Evolutionary conservation across 2,329 filamentous ascomycete genomes (phyloP), one percentile per base, ranked within the genome.

Genomic region (Dactylella cylindrospora): DNA sequence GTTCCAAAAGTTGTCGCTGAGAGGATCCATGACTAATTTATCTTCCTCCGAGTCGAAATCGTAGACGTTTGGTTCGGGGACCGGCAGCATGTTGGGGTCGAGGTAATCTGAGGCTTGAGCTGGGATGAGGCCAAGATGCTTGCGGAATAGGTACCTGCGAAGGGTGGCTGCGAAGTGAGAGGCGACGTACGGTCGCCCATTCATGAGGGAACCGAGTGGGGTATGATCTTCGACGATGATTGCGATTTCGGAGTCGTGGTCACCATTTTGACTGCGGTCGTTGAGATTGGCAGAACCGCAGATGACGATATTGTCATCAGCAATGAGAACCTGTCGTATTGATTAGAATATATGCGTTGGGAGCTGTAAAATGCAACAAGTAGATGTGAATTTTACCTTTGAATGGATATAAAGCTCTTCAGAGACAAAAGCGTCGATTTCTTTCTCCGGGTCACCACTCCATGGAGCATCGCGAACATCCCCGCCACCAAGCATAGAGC

Each of bases 171-270:
- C 90, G 70, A 91, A 90, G 53, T 80, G 79, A 6, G 84, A 84
- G 5, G 88, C 91, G 25, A 77, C 79, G 75, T 80, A 95, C 0
- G 82, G 82, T 17, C 78, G 76, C 2, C 88, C 87, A 65, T 84
- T 79, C 87, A 95, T 94, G 61, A 73, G 74, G 13, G 83, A 84
- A 10, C 86, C 80, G 12, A 95, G 76, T 1, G 83, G 76, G 1
- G 84, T 81, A 1, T 82, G 80, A 70, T 94, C 89, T 71, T 93
- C 85, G 69, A 95, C 87, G 54, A 94, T 79, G 66, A 94, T 86
- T n/a, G 89, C 88, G 51, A 95, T 88, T 71, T 95, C 90, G 0
- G 84, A 88, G 74, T 95, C 90, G 73, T 93, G 89, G 55, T 82
- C 79, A 28, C 88, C 89, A 3, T 94, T 80, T 74, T 95, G 87